These are phyloP conservation scores for Alternaria sp. DNA, from an alignment of 2,329 filamentous ascomycete species.

Conservation along the genomic window DNA sequence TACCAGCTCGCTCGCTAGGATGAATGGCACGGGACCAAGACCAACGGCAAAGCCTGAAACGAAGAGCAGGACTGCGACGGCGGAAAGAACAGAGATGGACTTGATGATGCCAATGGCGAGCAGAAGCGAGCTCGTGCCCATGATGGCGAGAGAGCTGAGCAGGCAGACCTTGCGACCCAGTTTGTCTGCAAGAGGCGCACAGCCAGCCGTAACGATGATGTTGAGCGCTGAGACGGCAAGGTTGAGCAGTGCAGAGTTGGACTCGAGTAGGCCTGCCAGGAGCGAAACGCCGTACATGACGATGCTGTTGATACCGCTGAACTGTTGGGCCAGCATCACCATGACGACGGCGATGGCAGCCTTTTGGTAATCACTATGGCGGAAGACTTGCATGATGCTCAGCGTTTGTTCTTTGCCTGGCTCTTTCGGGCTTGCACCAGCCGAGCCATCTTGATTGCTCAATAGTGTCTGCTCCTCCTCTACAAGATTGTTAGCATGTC, in stretches of 20 bases:
- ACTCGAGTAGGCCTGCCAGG: constrained; percentile 79
- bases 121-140: constrained; percentile 78
- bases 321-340: constrained; percentile 91
- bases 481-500: constrained; percentile 30
- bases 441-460: constrained; percentile 48
- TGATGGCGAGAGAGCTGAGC: constrained; percentile 81
- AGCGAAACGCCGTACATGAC: constrained; percentile 98
- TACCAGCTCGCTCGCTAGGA: constrained; percentile 89
- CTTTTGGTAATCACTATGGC: constrained; percentile 74
- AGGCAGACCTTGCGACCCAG: constrained; percentile 88
- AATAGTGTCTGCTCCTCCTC: constrained; percentile 78
- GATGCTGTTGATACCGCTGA: constrained; percentile 92
- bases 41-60: constrained; percentile 91
- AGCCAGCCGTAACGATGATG: constrained; percentile 79
- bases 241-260: constrained; percentile 82
- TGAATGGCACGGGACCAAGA: constrained; percentile 92
- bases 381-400: constrained; percentile 65
- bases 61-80: constrained; percentile 81
- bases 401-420: constrained; percentile 49
- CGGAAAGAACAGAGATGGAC: constrained; percentile 76
- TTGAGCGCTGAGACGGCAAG: constrained; percentile 89
- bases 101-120: constrained; percentile 83
- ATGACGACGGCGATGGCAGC: constrained; percentile 90
- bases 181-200: constrained; percentile 84
- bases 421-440: constrained; percentile 35